Evolutionary conservation across 2,329 filamentous ascomycete species (phyloP).

Genomic region (Didymella keratinophila): DNA sequence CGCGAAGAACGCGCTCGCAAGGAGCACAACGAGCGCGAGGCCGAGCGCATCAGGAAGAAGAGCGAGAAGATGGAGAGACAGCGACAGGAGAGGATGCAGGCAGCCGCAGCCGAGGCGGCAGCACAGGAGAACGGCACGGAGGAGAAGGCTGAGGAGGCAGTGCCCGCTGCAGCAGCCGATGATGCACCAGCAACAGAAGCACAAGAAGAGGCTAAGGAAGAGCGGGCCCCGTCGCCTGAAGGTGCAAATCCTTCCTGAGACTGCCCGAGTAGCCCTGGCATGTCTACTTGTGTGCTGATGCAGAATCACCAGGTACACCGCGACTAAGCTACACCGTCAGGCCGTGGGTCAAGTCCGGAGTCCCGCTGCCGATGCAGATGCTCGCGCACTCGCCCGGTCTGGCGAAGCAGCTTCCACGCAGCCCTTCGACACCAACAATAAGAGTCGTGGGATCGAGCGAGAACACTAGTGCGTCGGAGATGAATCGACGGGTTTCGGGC

Average conservation of each 20-base stretch:
- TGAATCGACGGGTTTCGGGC: not conserved
- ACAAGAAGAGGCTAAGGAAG: slow-evolving; percentile 42
- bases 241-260: slow-evolving; percentile 45
- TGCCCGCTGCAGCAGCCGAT: slow-evolving; percentile 15
- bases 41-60: slow-evolving; percentile 54
- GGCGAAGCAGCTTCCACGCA: slow-evolving; percentile 2
- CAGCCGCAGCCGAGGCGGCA: slow-evolving; percentile 31
- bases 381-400: slow-evolving; percentile 16
- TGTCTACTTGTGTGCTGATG: slow-evolving; percentile 37
- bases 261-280: slow-evolving; percentile 21
- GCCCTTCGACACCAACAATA: not conserved
- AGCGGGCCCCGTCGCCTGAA: slow-evolving; percentile 39
- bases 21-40: slow-evolving; percentile 70
- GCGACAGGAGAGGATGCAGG: slow-evolving; percentile 43
- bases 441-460: not conserved
- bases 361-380: slow-evolving; percentile 29
- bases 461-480: not conserved
- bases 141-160: slow-evolving; percentile 35
- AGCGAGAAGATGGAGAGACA: slow-evolving; percentile 55
- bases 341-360: slow-evolving; percentile 41
- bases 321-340: slow-evolving; percentile 33
- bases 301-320: slow-evolving; percentile 27
- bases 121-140: slow-evolving; percentile 30
- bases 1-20: slow-evolving; percentile 87
- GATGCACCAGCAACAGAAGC: slow-evolving; percentile 30